Conservation (phyloP, 352 stramenopile genomes). For the Globisporangium cystogenes region DNA sequence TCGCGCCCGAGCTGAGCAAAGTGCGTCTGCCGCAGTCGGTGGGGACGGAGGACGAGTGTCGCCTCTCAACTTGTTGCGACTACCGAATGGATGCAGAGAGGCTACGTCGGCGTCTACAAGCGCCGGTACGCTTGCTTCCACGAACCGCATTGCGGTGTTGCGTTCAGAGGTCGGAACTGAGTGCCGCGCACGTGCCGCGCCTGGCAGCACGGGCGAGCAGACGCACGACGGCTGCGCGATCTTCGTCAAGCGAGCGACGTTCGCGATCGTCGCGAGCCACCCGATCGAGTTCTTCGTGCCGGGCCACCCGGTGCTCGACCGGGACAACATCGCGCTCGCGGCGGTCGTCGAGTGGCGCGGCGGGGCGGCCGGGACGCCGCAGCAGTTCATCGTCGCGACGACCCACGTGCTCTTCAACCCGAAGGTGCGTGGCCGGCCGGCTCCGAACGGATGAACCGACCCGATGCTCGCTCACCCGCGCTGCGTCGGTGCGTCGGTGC, state of each 20-base stretch:
- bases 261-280: constrained; percentile 36
- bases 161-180: background rate
- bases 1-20: constrained; percentile 52
- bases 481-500: background rate
- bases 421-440: constrained; percentile 17
- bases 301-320: constrained; percentile 38
- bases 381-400: constrained; percentile 50
- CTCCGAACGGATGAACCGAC: too few relatives aligned
- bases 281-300: constrained; percentile 41
- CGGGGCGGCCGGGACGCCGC: constrained; percentile 5
- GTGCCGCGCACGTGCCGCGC: background rate
- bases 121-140: constrained; percentile 45
- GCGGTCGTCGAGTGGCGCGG: constrained; percentile 32
- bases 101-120: constrained; percentile 53
- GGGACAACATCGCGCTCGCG: constrained; percentile 53
- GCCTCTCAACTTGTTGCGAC: background rate
- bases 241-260: constrained; percentile 43
- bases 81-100: constrained; percentile 5
- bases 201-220: constrained; percentile 39
- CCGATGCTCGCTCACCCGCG: background rate
- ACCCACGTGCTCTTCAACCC: constrained; percentile 75
- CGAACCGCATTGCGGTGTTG: too few relatives aligned
- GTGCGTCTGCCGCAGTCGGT: background rate
- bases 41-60: background rate
- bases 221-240: constrained; percentile 65